These are phyloP conservation scores for Pythium grandisporangium DNA, from an alignment of 352 stramenopile species.

Conservation along the genomic window DNA sequence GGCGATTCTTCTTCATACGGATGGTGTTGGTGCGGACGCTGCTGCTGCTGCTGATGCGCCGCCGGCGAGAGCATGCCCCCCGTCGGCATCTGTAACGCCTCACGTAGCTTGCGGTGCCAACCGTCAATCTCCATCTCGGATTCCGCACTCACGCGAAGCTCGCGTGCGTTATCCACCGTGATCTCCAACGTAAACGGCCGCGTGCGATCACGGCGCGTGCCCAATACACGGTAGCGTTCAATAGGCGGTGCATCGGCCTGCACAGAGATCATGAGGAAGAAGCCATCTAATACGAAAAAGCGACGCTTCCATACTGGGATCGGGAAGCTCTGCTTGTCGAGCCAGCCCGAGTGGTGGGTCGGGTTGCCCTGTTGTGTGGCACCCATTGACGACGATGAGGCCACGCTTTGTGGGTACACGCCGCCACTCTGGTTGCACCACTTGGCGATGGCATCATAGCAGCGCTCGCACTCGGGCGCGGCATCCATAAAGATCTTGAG, in stretches of 20 bases:
- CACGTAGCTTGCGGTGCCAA: constrained; percentile 55
- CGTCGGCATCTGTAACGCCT: constrained; percentile 22
- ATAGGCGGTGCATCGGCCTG: constrained; percentile 38
- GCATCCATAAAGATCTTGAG: constrained; percentile 83
- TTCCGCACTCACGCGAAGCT: constrained; percentile 55
- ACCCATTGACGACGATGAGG: too few relatives aligned
- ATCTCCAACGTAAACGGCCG: constrained; percentile 48
- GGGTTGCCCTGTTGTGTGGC: neutral
- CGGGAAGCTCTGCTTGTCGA: constrained; percentile 62
- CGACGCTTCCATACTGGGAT: constrained; percentile 67
- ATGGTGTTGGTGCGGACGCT: neutral
- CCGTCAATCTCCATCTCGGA: constrained; percentile 60
- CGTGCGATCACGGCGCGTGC: constrained; percentile 42
- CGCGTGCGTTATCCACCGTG: constrained; percentile 48
- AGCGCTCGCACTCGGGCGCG: constrained; percentile 53
- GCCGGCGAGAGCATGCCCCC: constrained; percentile 15
- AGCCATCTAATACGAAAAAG: constrained; percentile 61
- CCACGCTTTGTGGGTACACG: neutral
- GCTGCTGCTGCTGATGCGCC: neutral
- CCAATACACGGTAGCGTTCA: constrained; percentile 42
- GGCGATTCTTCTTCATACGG: neutral
- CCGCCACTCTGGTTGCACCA: constrained; percentile 5
- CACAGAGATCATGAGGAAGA: constrained; percentile 50
- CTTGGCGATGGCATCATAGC: constrained; percentile 49
- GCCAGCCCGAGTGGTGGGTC: constrained; percentile 24